Evolutionary conservation across 2,329 filamentous ascomycete genomes (phyloP).

Genomic region (Phialocephala subalpina): DNA sequence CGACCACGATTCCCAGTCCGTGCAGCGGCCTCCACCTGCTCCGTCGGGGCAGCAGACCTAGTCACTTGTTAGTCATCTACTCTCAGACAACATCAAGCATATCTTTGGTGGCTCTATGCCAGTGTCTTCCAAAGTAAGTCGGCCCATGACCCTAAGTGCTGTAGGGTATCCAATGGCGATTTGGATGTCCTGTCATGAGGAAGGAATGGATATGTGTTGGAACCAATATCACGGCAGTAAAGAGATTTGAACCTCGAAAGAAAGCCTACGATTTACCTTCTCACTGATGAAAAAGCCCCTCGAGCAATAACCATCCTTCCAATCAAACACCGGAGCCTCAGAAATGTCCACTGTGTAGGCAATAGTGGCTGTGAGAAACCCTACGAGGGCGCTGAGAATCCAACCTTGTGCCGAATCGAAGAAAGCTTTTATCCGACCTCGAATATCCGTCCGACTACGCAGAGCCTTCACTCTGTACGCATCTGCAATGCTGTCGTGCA

Average conservation of each 20-base stretch:
- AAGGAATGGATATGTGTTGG: not conserved
- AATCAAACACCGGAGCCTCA: conserved; percentile 86
- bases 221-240: not conserved
- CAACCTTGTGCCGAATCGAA: conserved; percentile 93
- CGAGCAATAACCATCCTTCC: conserved; percentile 87
- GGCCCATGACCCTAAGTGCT: not conserved
- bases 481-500: conserved; percentile 96
- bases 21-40: conserved; percentile 59
- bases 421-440: conserved; percentile 77
- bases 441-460: conserved; percentile 81
- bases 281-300: conserved; percentile 77
- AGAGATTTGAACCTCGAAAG: not conserved
- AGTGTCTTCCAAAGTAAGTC: not conserved
- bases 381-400: conserved; percentile 91
- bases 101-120: not conserved
- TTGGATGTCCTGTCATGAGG: not conserved
- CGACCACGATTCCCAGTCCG: conserved; percentile 72
- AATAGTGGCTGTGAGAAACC: conserved; percentile 82
- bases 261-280: conserved; percentile 55
- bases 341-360: conserved; percentile 91
- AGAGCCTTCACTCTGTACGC: conserved; percentile 88
- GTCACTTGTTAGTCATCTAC: conserved; percentile 30
- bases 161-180: not conserved
- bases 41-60: conserved; percentile 64
- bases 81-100: not conserved